Evolutionary conservation across 192 early-diverging fungal species (phyloP).

Genomic region (Dimargaris xerosporica): DNA sequence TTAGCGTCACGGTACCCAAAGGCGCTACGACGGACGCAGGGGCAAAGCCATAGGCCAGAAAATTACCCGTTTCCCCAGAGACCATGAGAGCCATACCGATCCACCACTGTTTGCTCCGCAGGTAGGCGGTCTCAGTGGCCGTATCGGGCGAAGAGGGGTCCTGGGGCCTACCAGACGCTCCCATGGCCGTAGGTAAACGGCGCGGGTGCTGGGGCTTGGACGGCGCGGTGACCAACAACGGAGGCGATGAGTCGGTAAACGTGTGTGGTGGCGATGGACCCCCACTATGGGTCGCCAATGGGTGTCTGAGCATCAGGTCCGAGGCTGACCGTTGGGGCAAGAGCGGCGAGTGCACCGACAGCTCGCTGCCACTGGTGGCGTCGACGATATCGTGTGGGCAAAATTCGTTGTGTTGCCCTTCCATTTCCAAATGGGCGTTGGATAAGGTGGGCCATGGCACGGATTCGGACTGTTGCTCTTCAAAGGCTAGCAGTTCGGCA

Average conservation of each 20-base stretch:
- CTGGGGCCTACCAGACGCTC: background rate
- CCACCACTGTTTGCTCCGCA: constrained; percentile 48
- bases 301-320: background rate
- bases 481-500: background rate
- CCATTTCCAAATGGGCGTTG: background rate
- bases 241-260: background rate
- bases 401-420: constrained; percentile 13
- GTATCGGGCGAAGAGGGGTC: background rate
- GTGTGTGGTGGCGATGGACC: no score
- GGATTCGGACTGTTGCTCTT: background rate
- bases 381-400: constrained; percentile 5
- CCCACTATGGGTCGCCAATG: no score
- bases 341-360: background rate
- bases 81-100: constrained; percentile 50
- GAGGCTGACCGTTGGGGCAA: constrained; percentile 1
- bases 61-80: constrained; percentile 37
- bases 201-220: constrained; percentile 10
- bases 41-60: constrained; percentile 55
- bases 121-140: constrained; percentile 21
- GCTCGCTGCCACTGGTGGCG: constrained; percentile 5
- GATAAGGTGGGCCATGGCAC: background rate
- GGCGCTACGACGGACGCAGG: constrained; percentile 58
- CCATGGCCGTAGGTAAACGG: constrained; percentile 12
- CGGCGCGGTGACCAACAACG: constrained; percentile 2
- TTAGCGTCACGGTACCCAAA: constrained; percentile 52